phyloP scores from a whole-genome alignment of 345 rosid species.

The Brassica cretica region DNA sequence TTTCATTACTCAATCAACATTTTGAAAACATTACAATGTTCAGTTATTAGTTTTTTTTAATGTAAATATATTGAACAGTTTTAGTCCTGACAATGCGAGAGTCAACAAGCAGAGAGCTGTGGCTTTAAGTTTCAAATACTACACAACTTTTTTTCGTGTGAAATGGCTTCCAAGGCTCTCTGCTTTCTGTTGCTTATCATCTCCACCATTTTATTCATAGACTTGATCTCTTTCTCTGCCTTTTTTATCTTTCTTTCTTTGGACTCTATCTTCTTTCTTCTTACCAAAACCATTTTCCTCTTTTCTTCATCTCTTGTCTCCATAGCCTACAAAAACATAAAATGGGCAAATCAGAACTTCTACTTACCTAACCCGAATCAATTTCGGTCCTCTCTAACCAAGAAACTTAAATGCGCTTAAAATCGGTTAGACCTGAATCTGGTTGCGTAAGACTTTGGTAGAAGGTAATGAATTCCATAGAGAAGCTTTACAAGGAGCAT shows the following conservation, averaged over 20 bases:
- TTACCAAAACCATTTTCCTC: not conserved
- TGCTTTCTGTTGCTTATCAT: not conserved
- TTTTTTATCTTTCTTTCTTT: slow-evolving; percentile 23
- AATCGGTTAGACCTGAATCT: slow-evolving; percentile 14
- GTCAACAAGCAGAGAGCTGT: not conserved
- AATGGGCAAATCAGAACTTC: not conserved
- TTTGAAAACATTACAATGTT: not conserved
- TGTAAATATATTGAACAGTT: not conserved
- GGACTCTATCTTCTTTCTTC: slow-evolving; percentile 15
- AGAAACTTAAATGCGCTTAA: not conserved
- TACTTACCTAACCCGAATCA: not conserved
- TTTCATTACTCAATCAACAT: not conserved
- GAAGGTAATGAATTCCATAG: slow-evolving; percentile 26
- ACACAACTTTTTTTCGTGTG: not conserved
- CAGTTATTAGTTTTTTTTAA: not conserved
- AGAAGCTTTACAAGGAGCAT: slow-evolving; percentile 32
- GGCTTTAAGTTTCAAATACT: not conserved
- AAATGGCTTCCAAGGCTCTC: not conserved
- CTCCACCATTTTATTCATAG: not conserved
- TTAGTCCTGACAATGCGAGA: not conserved
- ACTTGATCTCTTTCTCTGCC: slow-evolving; percentile 24
- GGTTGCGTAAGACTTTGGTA: slow-evolving; percentile 24
- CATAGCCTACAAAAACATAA: not conserved
- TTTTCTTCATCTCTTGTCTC: slow-evolving; percentile 12
- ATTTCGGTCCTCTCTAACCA: not conserved